A percentile compares a stretch with the other conserved stretches of the same genome.
These are phyloP conservation scores for Pseudocercospora ulei DNA, from an alignment of 2,329 filamentous ascomycete species.

Conservation along the genomic window DNA sequence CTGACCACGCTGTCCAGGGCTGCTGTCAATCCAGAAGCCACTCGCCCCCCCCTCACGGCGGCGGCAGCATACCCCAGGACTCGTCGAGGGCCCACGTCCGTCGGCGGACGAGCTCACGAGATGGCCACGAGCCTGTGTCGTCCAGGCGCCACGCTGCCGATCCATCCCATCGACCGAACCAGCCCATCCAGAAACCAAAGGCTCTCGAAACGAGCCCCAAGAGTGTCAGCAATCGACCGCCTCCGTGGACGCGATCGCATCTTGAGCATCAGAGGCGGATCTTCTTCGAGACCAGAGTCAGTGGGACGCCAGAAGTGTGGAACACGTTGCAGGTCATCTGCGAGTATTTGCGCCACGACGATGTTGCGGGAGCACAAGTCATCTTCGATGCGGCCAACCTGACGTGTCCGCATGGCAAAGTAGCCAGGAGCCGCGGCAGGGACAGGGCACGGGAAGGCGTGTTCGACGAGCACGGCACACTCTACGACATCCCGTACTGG, in stretches of 20 bases:
- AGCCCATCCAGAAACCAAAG: slow-evolving; percentile 24
- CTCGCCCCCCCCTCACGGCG: slow-evolving; percentile 7
- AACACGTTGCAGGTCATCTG: slow-evolving; percentile 59
- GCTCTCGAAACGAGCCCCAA: slow-evolving; percentile 21
- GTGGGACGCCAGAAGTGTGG: slow-evolving; percentile 71
- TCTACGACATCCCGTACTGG: slow-evolving; percentile 42
- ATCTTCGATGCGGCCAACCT: slow-evolving; percentile 66
- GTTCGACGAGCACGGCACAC: slow-evolving; percentile 39
- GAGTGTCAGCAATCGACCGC: slow-evolving; percentile 21
- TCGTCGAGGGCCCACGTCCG: slow-evolving; percentile 11
- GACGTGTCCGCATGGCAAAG: slow-evolving; percentile 38
- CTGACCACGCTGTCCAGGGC: slow-evolving; percentile 10
- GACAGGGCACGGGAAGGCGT: slow-evolving; percentile 29
- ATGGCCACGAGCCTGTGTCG: slow-evolving; percentile 2
- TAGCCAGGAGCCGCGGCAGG: slow-evolving; percentile 23
- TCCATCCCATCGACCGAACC: slow-evolving; percentile 24
- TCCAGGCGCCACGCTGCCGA: slow-evolving; percentile 9
- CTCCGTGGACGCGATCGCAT: slow-evolving; percentile 57
- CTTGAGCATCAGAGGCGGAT: slow-evolving; percentile 63
- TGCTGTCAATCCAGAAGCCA: slow-evolving; percentile 17
- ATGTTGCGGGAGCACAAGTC: slow-evolving; percentile 54
- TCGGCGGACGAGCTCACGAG: slow-evolving; percentile 2
- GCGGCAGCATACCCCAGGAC: slow-evolving; percentile 9
- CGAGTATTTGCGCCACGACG: slow-evolving; percentile 52
- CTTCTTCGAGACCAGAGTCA: slow-evolving; percentile 85